Base-by-base conservation (phyloP, 495 filamentous ascomycete species). In the Aspergillus funiculosus region DNA sequence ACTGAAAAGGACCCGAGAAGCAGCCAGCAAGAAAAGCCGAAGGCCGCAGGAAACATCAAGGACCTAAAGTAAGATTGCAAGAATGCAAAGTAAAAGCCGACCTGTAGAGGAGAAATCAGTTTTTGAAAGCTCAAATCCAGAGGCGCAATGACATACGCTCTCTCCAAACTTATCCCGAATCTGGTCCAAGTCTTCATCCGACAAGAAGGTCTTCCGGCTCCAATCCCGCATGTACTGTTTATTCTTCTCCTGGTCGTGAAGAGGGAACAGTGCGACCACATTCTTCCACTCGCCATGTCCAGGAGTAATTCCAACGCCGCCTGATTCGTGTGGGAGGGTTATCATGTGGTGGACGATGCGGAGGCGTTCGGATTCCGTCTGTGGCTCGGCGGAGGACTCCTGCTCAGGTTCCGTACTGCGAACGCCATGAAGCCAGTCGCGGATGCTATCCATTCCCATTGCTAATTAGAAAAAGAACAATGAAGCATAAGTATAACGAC, bases 81-180 rank as follows among this genome's bases (percentile, higher is more conserved):
- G 63, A 98, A 98, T 2, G 94, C 84, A 58, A 98, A 98, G 67
- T 98, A 98, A 57, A 89, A 96, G 18, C 86, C 92, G 43, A 97
- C 75, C 76, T 83, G 20, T 17, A 38, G 1, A 27, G 42, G 4
- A 14, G 10, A 26, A 14, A 38, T 53, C 24, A 54, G 51, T 20
- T 15, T 38, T 21, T n/a, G n/a, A 17, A 29, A 5, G 10, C 10
- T 19, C 21, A 32, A 5, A 6, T 0, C 10, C 8, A 25, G 4
- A 4, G 13, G 11, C 28, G 15, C 0, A 4, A 17, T 20, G 2
- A 5, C 46, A 56, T 56, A 82, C 87, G 63, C 84, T 89, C 68
- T 97, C 94, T 43, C 92, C 92, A 50, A 96, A 87, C 24, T 81
- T 79, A 62, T 94, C 77, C n/a, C 88, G 76, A 43, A 98, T 94